Evolutionary conservation across 495 filamentous ascomycete genomes (phyloP).

Genomic region (Penicillium verhagenii): DNA sequence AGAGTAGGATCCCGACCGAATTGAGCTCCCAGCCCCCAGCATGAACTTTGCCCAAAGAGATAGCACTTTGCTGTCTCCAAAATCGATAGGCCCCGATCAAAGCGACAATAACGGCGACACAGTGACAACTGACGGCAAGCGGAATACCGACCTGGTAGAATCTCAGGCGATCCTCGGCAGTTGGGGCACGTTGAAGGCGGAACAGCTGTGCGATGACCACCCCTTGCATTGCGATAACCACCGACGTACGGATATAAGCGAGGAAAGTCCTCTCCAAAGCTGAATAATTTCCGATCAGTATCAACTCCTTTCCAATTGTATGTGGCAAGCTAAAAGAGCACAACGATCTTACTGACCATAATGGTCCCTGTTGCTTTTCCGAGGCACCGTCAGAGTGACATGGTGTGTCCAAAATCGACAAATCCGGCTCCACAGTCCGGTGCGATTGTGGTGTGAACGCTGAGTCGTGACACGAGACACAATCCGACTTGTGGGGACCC

Average conservation of each 20-base stretch:
- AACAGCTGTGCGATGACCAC: conserved; percentile 69
- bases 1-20: conserved; percentile 47
- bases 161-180: conserved; percentile 37
- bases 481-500: conserved; percentile 26
- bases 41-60: conserved; percentile 62
- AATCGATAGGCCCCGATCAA: conserved; percentile 62
- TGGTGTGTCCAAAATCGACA: conserved; percentile 40
- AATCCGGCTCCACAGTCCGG: conserved; percentile 23
- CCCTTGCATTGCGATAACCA: conserved; percentile 65
- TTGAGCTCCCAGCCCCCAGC: conserved; percentile 70
- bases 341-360: conserved; percentile 40
- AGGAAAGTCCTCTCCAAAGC: conserved; percentile 80
- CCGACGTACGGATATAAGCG: conserved; percentile 71
- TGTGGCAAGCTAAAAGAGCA: too few relatives aligned
- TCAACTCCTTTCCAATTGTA: background rate
- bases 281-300: conserved; percentile 26
- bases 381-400: conserved; percentile 41
- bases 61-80: conserved; percentile 68
- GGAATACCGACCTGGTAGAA: conserved; percentile 67
- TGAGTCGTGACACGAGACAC: conserved; percentile 19
- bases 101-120: conserved; percentile 54
- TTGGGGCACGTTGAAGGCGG: conserved; percentile 56
- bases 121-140: conserved; percentile 57
- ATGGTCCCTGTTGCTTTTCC: conserved; percentile 48
- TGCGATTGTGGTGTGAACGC: conserved; percentile 17